phyloP scores from a whole-genome alignment of 164 flowering plant genomes.

The Piper longum region DNA sequence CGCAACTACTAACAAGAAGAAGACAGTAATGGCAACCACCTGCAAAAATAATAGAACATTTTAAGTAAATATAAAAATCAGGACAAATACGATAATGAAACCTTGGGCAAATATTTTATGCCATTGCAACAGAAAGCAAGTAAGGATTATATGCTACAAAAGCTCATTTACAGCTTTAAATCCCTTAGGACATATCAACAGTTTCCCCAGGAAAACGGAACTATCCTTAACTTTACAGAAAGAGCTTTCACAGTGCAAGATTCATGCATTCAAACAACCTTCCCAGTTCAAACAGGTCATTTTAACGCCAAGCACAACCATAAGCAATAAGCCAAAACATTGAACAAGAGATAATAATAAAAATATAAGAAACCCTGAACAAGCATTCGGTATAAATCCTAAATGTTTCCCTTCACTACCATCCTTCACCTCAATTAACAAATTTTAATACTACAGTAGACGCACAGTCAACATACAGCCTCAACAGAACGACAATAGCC shows the following conservation, averaged over 20 bases:
- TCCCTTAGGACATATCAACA: too few relatives aligned
- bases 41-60: constrained; percentile 14
- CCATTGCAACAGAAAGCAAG: too few relatives aligned
- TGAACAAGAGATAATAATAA: neutral
- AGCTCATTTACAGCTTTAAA: too few relatives aligned
- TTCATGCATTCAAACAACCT: neutral
- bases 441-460: neutral
- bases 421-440: neutral
- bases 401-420: neutral
- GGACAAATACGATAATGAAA: neutral
- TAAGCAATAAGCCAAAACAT: too few relatives aligned
- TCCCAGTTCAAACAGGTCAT: neutral
- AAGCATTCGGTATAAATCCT: neutral
- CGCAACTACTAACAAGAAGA: constrained; percentile 77
- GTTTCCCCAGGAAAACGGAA: too few relatives aligned
- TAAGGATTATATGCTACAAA: too few relatives aligned
- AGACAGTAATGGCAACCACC: constrained; percentile 96
- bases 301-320: too few relatives aligned
- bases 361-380: neutral
- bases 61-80: neutral
- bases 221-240: too few relatives aligned
- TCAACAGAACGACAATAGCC: neutral
- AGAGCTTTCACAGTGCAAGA: too few relatives aligned
- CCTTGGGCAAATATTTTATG: too few relatives aligned
- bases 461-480: neutral